A percentile compares a stretch with the other conserved stretches of the same genome.
Evolutionary conservation across 2,329 filamentous ascomycete species (phyloP).

Genomic region (Talaromyces sp.): DNA sequence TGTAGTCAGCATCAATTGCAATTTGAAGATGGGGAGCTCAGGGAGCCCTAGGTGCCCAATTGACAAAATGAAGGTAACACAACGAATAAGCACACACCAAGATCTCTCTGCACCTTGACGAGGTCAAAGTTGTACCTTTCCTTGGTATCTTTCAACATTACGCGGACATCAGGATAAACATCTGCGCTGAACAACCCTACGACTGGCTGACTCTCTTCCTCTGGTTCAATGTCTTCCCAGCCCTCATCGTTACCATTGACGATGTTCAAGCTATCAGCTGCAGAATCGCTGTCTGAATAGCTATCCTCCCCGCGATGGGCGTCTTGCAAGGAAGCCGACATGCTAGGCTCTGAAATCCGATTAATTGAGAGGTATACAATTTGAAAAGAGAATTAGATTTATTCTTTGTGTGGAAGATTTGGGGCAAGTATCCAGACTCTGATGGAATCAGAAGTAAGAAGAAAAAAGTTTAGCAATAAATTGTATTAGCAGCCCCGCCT

Average conservation of each 20-base stretch:
- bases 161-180: constrained; percentile 60
- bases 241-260: constrained; percentile 50
- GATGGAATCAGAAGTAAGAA: not conserved
- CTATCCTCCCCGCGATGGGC: constrained; percentile 14
- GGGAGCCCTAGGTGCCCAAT: not conserved
- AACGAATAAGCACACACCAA: constrained; percentile 40
- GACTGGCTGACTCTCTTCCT: constrained; percentile 61
- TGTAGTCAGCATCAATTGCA: constrained; percentile 20
- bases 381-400: not conserved
- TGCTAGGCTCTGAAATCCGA: not conserved
- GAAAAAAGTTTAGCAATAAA: not conserved
- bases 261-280: constrained; percentile 37
- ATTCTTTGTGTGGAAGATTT: not conserved
- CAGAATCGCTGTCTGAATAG: constrained; percentile 23
- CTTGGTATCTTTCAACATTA: constrained; percentile 68
- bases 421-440: too few relatives aligned
- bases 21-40: not conserved
- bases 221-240: constrained; percentile 60
- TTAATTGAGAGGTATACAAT: not conserved
- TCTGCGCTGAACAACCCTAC: constrained; percentile 66
- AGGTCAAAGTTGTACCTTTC: constrained; percentile 67
- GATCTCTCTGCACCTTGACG: constrained; percentile 53
- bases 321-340: constrained; percentile 16
- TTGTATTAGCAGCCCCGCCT: not conserved
- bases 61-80: constrained; percentile 15